A percentile compares a stretch with the other conserved stretches of the same genome.
phyloP scores from a whole-genome alignment of 345 rosid species.

The Melaleuca quinquenervia region DNA sequence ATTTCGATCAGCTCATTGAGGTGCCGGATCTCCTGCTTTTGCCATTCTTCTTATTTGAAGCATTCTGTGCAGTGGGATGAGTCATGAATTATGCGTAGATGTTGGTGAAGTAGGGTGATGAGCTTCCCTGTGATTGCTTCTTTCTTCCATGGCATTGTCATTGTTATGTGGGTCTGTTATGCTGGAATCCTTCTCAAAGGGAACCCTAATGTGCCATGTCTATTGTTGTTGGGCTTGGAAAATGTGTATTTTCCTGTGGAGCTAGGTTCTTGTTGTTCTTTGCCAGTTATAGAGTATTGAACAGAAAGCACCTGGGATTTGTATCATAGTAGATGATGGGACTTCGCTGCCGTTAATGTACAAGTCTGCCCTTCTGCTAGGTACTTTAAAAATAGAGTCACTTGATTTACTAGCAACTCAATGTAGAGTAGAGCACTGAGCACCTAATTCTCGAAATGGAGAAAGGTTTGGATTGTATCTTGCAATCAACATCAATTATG shows the following conservation, averaged over 20 bases:
- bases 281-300: neutral
- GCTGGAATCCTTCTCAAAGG: neutral
- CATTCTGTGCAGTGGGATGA: neutral
- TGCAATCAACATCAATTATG: neutral
- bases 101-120: neutral
- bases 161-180: neutral
- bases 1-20: conserved; percentile 93
- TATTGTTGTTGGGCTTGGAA: neutral
- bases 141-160: neutral
- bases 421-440: neutral
- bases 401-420: neutral
- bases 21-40: conserved; percentile 15
- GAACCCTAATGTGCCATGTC: neutral
- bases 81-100: neutral
- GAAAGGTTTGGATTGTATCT: neutral
- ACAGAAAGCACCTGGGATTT: neutral
- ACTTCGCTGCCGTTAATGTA: neutral
- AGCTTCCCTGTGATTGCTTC: neutral
- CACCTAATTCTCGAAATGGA: neutral
- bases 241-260: neutral
- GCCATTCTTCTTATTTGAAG: neutral
- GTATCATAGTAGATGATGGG: neutral
- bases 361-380: neutral
- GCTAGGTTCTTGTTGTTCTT: neutral
- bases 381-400: neutral